phyloP scores from a whole-genome alignment of 495 filamentous ascomycete species.

The Thozetella sp. region DNA sequence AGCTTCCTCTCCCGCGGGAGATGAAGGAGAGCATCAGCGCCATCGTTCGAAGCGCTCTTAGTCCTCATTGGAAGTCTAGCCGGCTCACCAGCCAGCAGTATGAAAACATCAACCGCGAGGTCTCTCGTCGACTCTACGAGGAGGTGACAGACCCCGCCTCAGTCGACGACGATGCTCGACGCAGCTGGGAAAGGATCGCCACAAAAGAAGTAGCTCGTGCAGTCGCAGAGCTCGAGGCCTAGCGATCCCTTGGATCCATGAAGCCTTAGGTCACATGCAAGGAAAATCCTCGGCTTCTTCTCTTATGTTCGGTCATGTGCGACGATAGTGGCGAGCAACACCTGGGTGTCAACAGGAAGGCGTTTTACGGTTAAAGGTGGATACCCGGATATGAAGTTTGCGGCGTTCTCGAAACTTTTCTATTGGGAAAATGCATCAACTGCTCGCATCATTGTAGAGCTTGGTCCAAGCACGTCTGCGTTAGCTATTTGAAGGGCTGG shows the following conservation, averaged over 20 bases:
- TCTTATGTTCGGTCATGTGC: not conserved
- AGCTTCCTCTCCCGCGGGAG: constrained; percentile 61
- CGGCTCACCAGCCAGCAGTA: constrained; percentile 80
- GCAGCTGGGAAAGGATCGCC: constrained; percentile 70
- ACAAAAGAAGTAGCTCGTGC: constrained; percentile 74
- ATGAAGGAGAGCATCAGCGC: constrained; percentile 81
- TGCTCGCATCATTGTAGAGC: no score
- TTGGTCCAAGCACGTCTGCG: no score
- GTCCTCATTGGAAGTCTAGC: constrained; percentile 72
- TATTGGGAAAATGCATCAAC: not conserved
- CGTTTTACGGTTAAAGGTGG: constrained; percentile 12
- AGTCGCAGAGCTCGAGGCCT: constrained; percentile 45
- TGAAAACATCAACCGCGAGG: constrained; percentile 80
- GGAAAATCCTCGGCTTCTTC: not conserved
- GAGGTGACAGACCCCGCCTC: constrained; percentile 63
- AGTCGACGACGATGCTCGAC: constrained; percentile 54
- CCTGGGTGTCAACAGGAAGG: constrained; percentile 1
- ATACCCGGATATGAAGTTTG: constrained; percentile 10
- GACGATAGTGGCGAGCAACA: not conserved
- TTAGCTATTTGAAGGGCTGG: no score
- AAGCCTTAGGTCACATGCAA: no score
- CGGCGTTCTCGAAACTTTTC: not conserved
- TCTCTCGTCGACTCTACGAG: constrained; percentile 86
- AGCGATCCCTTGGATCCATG: constrained; percentile 9
- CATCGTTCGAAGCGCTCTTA: constrained; percentile 76